A percentile compares a stretch with the other conserved stretches of the same genome.
These are phyloP conservation scores for Pseudogymnoascus sp. DNA, from an alignment of 2,329 filamentous ascomycete genomes.

Conservation along the genomic window DNA sequence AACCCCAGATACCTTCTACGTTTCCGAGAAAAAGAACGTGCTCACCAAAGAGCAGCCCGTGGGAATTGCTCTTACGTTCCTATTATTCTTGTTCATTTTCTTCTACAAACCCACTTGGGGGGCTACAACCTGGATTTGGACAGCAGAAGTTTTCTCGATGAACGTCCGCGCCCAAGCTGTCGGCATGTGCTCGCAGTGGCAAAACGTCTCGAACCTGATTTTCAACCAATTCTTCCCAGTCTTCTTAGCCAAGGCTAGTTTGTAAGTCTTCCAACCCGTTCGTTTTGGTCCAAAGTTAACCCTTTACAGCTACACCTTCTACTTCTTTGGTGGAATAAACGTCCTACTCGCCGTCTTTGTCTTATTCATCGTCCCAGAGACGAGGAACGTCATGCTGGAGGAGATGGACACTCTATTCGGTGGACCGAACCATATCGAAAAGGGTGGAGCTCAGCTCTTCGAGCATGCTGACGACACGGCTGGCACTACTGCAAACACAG, in stretches of 20 bases:
- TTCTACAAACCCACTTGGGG: conserved; percentile 67
- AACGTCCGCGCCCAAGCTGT: conserved; percentile 66
- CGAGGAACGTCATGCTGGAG: conserved; percentile 47
- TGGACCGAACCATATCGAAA: conserved; percentile 26
- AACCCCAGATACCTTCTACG: conserved; percentile 37
- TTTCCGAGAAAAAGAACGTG: neutral
- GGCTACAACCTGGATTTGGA: conserved; percentile 67
- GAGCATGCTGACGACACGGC: conserved; percentile 22
- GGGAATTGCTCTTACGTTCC: conserved; percentile 61
- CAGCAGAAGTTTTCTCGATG: conserved; percentile 62
- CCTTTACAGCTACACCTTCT: conserved; percentile 34
- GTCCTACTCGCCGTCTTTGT: conserved; percentile 42
- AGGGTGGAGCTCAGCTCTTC: conserved; percentile 24
- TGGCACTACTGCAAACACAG: neutral
- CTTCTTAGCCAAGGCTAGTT: conserved; percentile 50
- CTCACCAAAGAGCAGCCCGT: conserved; percentile 53
- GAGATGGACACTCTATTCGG: conserved; percentile 50
- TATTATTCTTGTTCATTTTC: conserved; percentile 59
- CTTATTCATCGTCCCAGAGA: conserved; percentile 47
- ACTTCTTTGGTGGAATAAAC: conserved; percentile 49
- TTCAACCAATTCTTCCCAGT: conserved; percentile 66
- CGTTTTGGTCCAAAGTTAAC: neutral
- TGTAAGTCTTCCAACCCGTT: conserved; percentile 17
- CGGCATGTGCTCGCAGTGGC: conserved; percentile 55
- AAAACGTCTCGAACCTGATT: conserved; percentile 59